A percentile compares a stretch with the other conserved stretches of the same genome.
Evolutionary conservation across 148 eudicot species (phyloP).

Genomic region (Pouteria glomerata): DNA sequence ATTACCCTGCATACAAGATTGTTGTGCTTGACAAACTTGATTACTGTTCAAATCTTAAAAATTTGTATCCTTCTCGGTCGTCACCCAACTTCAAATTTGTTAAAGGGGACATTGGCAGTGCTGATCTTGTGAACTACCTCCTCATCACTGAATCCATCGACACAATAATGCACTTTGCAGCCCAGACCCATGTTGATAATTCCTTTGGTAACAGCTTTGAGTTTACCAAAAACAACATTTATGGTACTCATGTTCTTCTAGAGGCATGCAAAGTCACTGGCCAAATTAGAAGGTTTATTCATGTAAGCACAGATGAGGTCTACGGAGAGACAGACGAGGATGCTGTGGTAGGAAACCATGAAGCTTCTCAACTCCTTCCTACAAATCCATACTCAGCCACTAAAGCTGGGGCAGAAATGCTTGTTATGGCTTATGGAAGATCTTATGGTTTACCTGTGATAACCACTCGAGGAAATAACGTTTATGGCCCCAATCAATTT

Average conservation of each 20-base stretch:
- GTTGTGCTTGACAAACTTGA: constrained; percentile 72
- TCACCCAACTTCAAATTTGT: constrained; percentile 65
- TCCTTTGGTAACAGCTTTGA: constrained; percentile 67
- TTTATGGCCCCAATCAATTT: constrained; percentile 60
- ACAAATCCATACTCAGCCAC: constrained; percentile 62
- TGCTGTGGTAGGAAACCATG: constrained; percentile 71
- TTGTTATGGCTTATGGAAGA: constrained; percentile 68
- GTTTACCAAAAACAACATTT: constrained; percentile 62
- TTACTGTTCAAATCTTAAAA: constrained; percentile 61
- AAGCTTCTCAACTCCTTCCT: constrained; percentile 65
- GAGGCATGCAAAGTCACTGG: constrained; percentile 70
- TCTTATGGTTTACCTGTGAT: constrained; percentile 62
- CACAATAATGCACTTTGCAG: constrained; percentile 70
- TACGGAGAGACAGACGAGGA: constrained; percentile 70
- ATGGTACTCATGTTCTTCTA: constrained; percentile 57
- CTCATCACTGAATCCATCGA: constrained; percentile 60
- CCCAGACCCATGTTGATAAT: constrained; percentile 62
- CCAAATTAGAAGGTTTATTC: constrained; percentile 59
- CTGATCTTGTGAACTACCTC: constrained; percentile 62
- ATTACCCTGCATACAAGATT: constrained; percentile 57
- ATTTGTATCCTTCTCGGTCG: constrained; percentile 48
- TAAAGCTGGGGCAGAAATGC: constrained; percentile 68
- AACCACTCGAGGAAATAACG: constrained; percentile 65
- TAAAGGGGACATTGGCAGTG: constrained; percentile 64
- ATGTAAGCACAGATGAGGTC: constrained; percentile 66